Evolutionary conservation across 176 grass and related monocot genomes (phyloP).

Genomic region (Oryza coarctata): DNA sequence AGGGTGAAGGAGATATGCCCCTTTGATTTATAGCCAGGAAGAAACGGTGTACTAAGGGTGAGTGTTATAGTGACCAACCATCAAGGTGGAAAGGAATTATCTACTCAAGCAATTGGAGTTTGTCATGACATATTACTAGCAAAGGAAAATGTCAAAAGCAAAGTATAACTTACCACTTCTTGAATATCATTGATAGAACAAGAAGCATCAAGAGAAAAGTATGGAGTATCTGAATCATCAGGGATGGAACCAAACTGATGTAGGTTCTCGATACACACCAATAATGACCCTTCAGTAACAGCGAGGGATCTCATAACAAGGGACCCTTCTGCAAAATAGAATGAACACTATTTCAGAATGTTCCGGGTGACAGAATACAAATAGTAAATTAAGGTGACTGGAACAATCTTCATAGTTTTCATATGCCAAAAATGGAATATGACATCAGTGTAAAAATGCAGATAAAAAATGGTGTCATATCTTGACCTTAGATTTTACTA

Average conservation of each 20-base stretch:
- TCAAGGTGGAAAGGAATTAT: not conserved
- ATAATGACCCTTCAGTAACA: conserved; percentile 59
- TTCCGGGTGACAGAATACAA: conserved; percentile 4
- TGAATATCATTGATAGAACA: conserved; percentile 68
- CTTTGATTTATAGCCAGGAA: not conserved
- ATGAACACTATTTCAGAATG: conserved; percentile 28
- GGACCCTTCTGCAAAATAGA: conserved; percentile 53
- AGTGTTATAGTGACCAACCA: not conserved
- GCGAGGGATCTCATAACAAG: conserved; percentile 59
- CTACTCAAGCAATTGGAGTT: not conserved
- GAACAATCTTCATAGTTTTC: not conserved
- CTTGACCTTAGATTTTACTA: not conserved
- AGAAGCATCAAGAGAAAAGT: conserved; percentile 63
- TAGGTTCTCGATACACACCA: conserved; percentile 84
- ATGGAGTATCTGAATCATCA: conserved; percentile 52
- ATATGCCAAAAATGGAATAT: not conserved
- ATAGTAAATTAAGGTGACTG: not conserved
- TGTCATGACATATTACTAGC: conserved; percentile 13
- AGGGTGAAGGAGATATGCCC: too few relatives aligned
- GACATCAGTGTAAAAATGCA: not conserved
- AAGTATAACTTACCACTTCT: conserved; percentile 74
- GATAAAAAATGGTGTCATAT: not conserved
- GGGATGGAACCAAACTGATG: conserved; percentile 61
- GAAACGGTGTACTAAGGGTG: not conserved
- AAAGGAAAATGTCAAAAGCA: conserved; percentile 28